A percentile compares a stretch with the other conserved stretches of the same genome.
Evolutionary conservation across 176 grass and related monocot species (phyloP).

Genomic region (Cymbopogon citratus): DNA sequence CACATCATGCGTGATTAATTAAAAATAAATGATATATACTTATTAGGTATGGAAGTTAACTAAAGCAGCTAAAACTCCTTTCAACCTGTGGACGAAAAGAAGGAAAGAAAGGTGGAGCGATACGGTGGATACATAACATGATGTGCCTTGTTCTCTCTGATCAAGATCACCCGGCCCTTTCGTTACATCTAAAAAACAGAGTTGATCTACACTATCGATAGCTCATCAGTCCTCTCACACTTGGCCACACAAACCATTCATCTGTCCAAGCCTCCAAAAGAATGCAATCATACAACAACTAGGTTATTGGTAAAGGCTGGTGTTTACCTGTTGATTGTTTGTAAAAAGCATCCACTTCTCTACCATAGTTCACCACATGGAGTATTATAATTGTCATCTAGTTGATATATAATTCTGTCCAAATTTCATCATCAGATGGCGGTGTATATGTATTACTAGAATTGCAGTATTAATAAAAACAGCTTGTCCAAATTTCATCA

Average conservation of each 20-base stretch:
- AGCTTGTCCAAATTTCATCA: background rate
- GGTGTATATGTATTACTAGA: background rate
- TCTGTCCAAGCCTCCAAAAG: background rate
- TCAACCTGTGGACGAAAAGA: background rate
- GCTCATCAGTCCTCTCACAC: background rate
- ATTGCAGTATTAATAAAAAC: background rate
- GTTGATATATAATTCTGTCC: background rate
- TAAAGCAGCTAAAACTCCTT: constrained; percentile 19
- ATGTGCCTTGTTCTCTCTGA: background rate
- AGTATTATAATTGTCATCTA: background rate
- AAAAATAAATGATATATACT: background rate
- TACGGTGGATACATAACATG: background rate
- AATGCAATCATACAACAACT: background rate
- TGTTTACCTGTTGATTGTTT: background rate
- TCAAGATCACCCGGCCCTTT: constrained; percentile 4
- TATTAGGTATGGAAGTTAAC: constrained; percentile 12
- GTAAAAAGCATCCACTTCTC: background rate
- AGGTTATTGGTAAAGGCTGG: background rate
- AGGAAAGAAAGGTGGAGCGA: background rate
- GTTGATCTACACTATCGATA: background rate
- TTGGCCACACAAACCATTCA: background rate
- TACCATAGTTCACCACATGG: background rate
- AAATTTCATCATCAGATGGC: background rate
- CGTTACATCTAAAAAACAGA: background rate
- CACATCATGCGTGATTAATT: background rate